Evolutionary conservation across 192 early-diverging fungal species (phyloP).

Genomic region (Phlyctochytrium bullatum): DNA sequence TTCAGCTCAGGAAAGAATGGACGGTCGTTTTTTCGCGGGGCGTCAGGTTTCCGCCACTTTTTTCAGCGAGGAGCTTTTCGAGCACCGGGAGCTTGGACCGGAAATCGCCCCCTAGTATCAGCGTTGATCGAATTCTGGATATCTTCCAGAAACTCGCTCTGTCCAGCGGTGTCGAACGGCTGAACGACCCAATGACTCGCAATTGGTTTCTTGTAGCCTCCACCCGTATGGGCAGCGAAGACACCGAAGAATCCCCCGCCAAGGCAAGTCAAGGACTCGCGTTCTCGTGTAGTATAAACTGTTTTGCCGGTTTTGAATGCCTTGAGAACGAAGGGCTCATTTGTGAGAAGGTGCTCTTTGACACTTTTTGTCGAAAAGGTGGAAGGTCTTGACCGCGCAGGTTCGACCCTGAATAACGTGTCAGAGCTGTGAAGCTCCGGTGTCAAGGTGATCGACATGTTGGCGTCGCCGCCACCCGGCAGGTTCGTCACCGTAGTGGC

Average conservation of each 20-base stretch:
- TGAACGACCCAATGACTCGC: not conserved
- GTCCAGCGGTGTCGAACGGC: too few species aligned
- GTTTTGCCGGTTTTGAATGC: not conserved
- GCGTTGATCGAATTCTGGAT: too few species aligned
- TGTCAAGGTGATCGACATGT: slow-evolving; percentile 8
- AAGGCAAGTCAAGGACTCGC: not conserved
- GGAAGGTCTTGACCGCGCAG: not conserved
- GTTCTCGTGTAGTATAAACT: not conserved
- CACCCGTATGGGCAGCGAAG: not conserved
- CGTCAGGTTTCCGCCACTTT: slow-evolving; percentile 59
- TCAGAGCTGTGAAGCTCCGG: slow-evolving; percentile 1
- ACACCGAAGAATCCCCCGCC: not conserved
- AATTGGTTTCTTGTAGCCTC: not conserved
- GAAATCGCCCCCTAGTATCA: too few species aligned
- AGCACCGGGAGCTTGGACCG: slow-evolving; percentile 7
- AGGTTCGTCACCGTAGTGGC: slow-evolving; percentile 5
- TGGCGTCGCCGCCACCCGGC: slow-evolving; percentile 17
- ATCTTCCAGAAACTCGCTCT: too few species aligned
- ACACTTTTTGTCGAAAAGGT: not conserved
- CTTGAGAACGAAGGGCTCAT: not conserved
- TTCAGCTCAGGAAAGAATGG: slow-evolving; percentile 38
- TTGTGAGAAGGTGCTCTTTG: too few species aligned
- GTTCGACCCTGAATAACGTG: not conserved
- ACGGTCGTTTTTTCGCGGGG: slow-evolving; percentile 79
- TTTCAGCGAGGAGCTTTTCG: slow-evolving; percentile 61